phyloP scores from a whole-genome alignment of 371 early-diverging fungal genomes.

The Nematocida sp. region DNA sequence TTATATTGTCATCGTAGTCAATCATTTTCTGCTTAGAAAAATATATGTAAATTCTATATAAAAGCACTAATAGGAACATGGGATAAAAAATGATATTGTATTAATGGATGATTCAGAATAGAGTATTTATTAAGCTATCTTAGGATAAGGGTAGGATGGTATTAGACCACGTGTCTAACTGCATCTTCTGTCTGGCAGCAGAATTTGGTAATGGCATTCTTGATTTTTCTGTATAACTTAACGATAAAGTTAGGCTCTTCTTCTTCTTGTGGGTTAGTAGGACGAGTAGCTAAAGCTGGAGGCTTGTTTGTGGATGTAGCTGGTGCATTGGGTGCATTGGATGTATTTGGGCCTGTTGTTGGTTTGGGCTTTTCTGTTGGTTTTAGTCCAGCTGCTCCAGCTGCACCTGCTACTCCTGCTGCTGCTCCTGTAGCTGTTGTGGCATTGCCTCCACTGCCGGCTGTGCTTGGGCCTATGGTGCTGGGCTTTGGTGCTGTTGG shows the following conservation, averaged over 20 bases:
- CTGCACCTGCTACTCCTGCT: neutral
- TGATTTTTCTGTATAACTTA: slow-evolving; percentile 27
- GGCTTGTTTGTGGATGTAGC: too few relatives aligned
- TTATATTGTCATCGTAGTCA: neutral
- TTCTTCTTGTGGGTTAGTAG: slow-evolving; percentile 7
- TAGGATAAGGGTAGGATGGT: neutral
- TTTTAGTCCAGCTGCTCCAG: neutral
- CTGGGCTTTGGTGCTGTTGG: too few relatives aligned
- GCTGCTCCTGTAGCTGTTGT: neutral
- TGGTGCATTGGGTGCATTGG: neutral
- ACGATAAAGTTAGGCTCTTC: slow-evolving; percentile 37
- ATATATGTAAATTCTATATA: neutral
- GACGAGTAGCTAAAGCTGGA: neutral
- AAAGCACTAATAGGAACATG: neutral
- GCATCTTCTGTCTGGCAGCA: slow-evolving; percentile 42
- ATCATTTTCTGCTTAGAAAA: neutral
- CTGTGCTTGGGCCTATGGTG: too few relatives aligned
- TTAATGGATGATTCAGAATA: neutral
- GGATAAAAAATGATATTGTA: neutral
- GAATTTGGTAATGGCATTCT: slow-evolving; percentile 31
- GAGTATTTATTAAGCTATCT: neutral
- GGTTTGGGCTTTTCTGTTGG: neutral
- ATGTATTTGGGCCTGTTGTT: slow-evolving; percentile 1
- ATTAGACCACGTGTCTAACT: slow-evolving; percentile 48
- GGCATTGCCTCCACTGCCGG: neutral